Base-by-base conservation (phyloP, 768 basidiomycete genomes). In the Paxillus ammoniavirescens region DNA sequence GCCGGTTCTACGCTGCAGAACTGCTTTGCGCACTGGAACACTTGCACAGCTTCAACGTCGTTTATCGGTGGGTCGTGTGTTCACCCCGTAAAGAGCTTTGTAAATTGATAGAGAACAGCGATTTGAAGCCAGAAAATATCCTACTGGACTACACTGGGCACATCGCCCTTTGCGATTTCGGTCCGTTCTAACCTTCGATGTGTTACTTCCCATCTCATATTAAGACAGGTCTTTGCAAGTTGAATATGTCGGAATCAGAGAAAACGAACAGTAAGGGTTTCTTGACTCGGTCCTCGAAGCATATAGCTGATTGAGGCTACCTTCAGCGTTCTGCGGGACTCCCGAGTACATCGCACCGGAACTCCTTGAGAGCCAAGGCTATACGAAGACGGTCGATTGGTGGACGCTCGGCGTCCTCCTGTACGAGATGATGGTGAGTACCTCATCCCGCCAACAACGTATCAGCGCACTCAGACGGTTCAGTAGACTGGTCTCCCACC, bases 311-410 rank as follows among this genome's bases (percentile, higher is more conserved):
- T 54, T 28, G 43, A 4, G 14, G 23, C 52, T 51, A 52, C 31
- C 52, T 45, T 38, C 59, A 91, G 89, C 94, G 8, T 99, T 99
- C 79, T 99, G 96, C 65, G 96, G 96, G 7, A 99, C 96, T 5
- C 96, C 96, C 2, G 96, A 99, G 70, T 98, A 98, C 72, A 98
- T 98, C 63, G 94, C 95, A 8, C 96, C 96, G 0, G 96, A 99
- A 68, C 82, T 99, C 36, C 82, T 99, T 57, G 93, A 95, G 67
- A 97, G 91, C 57, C 90, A 93, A 64, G 96, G 97, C 1, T 98
- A 99, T 73, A 96, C 93, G 4, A 95, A 95, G 66, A 97, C 96
- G 0, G 97, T 99, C 14, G 96, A 99, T 65, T 99, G 96, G 96
- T 95, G 92, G 96, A 98, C 96, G 1, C 78, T 98, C 4, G 97